Evolutionary conservation across 2,329 filamentous ascomycete species (phyloP).

Genomic region (Pseudocercospora fijiensis): DNA sequence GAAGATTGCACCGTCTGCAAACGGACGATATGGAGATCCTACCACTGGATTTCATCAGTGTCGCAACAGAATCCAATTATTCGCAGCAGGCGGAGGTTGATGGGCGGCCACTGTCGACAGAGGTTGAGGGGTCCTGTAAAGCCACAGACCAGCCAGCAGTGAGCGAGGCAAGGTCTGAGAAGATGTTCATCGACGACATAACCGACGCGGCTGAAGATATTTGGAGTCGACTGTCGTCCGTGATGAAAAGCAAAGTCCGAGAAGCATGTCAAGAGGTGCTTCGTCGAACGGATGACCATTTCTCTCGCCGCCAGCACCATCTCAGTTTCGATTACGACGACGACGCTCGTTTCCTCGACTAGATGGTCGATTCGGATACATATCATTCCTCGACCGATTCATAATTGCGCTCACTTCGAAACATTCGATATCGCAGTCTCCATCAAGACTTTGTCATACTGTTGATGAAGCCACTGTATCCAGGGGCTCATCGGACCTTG

Average conservation of each 20-base stretch:
- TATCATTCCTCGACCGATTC: not conserved
- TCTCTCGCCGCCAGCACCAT: constrained; percentile 14
- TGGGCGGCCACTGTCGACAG: not conserved
- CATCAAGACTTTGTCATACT: constrained; percentile 59
- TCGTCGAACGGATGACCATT: constrained; percentile 29
- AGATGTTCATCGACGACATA: constrained; percentile 22
- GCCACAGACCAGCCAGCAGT: constrained; percentile 4
- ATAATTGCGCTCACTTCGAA: constrained; percentile 25
- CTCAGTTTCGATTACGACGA: constrained; percentile 29
- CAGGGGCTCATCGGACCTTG: constrained; percentile 47
- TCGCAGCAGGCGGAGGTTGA: not conserved
- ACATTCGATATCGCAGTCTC: constrained; percentile 52
- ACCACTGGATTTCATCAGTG: constrained; percentile 27
- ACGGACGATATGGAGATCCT: constrained; percentile 13
- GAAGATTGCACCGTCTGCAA: not conserved
- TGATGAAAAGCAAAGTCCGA: constrained; percentile 32
- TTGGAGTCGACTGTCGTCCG: constrained; percentile 20
- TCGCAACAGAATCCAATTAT: constrained; percentile 22
- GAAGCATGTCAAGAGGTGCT: constrained; percentile 33
- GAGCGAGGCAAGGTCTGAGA: not conserved
- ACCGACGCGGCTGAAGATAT: constrained; percentile 22
- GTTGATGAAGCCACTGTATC: constrained; percentile 53
- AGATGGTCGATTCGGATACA: not conserved
- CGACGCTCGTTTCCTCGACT: constrained; percentile 36
- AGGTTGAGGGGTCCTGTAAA: constrained; percentile 8